Evolutionary conservation across 768 basidiomycete species (phyloP), one percentile per base, ranked within the genome.

Genomic region (Lepiota brunneoincarnata): DNA sequence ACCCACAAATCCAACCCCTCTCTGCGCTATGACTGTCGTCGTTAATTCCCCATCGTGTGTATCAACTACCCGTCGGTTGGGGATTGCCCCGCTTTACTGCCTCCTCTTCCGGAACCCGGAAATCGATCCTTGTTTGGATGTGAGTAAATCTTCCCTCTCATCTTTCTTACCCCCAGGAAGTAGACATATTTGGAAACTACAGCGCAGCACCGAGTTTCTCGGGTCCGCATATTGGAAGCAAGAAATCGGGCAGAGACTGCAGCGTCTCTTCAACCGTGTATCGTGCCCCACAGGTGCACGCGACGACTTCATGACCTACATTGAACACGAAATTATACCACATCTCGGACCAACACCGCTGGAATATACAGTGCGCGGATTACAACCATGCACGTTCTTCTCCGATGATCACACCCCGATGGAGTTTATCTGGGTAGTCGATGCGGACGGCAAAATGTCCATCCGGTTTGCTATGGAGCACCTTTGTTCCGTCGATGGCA

Each of bases 321-420:
- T 54, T 7, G 41, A 41, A 4, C 17, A 42, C 11, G 45, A 54
- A 5, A 46, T 60, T 2, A 41, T 49, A 11, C 59, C 59, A 17
- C 53, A 49, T 12, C 57, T 60, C 2, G 59, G 59, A 14, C 59
- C 56, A 4, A 24, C 46, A 49, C 59, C 59, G 3, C 34, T 45
- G 6, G 54, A 55, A 18, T 55, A 55, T 40, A 18, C 9, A 7
- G 31, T 18, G 6, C 38, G 18, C n/a, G 54, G 50, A 10, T 6
- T 53, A 26, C 28, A 41, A 15, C 59, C 59, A 1, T 52, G 44
- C 17, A 58, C 59, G n/a, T 60, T 51, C 46, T 48, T 60, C 34
- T 55, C 57, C 5, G 59, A 60, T 38, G 59, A 60, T 41, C 59
- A 60, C 43, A 58, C 59, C 1, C 56, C 59, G 2, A 44, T 60